These are phyloP conservation scores for Coemansia javaensis DNA, from an alignment of 192 early-diverging fungal species.

Conservation along the genomic window DNA sequence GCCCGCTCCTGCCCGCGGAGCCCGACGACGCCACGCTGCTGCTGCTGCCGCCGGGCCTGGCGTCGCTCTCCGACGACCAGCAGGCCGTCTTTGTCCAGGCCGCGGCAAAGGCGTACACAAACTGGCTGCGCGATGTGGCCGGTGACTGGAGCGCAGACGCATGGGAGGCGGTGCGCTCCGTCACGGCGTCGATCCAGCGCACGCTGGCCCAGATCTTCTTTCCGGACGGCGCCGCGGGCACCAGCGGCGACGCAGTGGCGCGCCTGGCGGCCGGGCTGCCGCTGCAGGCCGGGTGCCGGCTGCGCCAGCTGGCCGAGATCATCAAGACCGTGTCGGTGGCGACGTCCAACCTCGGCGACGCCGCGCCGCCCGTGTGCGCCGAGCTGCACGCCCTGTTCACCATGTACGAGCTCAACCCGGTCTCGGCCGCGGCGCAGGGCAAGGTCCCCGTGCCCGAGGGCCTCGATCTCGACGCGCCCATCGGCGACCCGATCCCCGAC, in stretches of 20 bases:
- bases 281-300: conserved; percentile 60
- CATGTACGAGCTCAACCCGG: conserved; percentile 82
- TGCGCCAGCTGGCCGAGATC: conserved; percentile 31
- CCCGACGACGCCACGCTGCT: conserved; percentile 61
- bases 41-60: conserved; percentile 61
- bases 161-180: conserved; percentile 36
- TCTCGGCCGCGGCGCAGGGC: conserved; percentile 82
- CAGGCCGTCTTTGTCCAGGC: conserved; percentile 41
- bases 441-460: conserved; percentile 85
- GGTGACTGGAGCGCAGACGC: conserved; percentile 40
- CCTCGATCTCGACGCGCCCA: conserved; percentile 78
- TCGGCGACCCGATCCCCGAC: conserved; percentile 67
- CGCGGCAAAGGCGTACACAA: conserved; percentile 41
- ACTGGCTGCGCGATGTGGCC: conserved; percentile 41
- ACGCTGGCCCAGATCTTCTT: conserved; percentile 11
- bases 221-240: background rate
- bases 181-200: conserved; percentile 16
- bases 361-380: conserved; percentile 50
- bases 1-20: conserved; percentile 54
- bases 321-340: conserved; percentile 28
- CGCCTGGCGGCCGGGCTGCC: conserved; percentile 57
- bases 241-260: conserved; percentile 2
- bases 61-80: conserved; percentile 11
- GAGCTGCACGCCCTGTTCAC: conserved; percentile 67
- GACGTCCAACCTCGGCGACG: conserved; percentile 28